Conservation (phyloP, 2,329 filamentous ascomycete genomes). For the Cladosporium sp. region DNA sequence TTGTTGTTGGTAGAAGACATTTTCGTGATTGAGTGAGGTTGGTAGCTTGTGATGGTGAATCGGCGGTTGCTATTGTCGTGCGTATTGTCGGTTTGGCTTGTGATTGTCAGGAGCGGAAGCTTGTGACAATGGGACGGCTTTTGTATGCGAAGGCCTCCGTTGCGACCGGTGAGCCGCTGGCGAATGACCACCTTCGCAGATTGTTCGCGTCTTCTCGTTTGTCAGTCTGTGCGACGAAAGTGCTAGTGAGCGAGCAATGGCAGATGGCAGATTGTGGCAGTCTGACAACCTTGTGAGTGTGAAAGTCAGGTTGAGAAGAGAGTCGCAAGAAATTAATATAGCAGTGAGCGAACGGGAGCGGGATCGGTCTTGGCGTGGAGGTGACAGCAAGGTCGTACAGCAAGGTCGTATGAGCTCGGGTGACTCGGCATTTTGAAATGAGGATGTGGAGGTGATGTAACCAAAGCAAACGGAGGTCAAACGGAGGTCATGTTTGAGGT, state of each 20-base stretch:
- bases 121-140: neutral
- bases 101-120: neutral
- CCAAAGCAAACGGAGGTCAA: neutral
- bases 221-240: neutral
- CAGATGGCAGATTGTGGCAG: neutral
- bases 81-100: neutral
- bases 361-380: neutral
- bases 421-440: neutral
- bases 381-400: neutral
- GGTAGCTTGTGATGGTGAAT: neutral
- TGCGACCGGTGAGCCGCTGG: neutral
- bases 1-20: slow-evolving; percentile 13
- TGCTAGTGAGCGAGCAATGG: neutral
- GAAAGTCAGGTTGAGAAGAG: neutral
- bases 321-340: neutral
- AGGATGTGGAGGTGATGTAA: neutral
- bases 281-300: neutral
- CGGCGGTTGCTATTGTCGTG: slow-evolving; percentile 10
- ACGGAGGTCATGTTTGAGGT: neutral
- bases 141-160: neutral
- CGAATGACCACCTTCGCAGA: slow-evolving; percentile 4
- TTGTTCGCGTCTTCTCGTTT: neutral
- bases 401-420: neutral
- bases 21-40: neutral
- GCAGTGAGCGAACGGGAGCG: neutral